Evolutionary conservation across 2,329 filamentous ascomycete species (phyloP).

Genomic region (Bipolaris gigantea): DNA sequence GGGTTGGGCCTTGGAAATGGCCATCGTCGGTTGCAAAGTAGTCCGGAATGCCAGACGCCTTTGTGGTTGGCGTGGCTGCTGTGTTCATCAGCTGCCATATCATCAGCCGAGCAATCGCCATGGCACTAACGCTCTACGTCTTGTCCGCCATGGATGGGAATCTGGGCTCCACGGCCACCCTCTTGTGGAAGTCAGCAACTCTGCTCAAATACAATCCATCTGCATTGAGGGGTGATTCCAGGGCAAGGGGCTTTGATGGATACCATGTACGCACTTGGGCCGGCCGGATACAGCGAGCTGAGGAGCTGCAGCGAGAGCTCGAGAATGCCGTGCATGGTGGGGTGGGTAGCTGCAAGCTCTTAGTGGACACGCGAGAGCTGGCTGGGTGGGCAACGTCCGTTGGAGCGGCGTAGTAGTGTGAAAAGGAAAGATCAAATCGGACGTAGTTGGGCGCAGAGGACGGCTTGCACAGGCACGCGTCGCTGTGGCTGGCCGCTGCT

Average conservation of each 20-base stretch:
- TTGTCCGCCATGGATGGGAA: slow-evolving; percentile 18
- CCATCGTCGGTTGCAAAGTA: slow-evolving; percentile 40
- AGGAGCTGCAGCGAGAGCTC: slow-evolving; percentile 32
- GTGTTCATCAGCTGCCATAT: slow-evolving; percentile 7
- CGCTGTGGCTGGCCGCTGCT: not conserved
- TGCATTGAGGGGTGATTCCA: not conserved
- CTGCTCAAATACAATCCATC: not conserved
- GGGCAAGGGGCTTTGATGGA: not conserved
- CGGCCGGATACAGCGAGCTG: slow-evolving; percentile 20
- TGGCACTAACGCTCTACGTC: slow-evolving; percentile 28
- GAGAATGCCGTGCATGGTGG: slow-evolving; percentile 29
- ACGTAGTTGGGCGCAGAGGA: not conserved
- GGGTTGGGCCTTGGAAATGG: slow-evolving; percentile 59
- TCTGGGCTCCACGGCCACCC: slow-evolving; percentile 14
- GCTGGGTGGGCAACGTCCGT: too few species aligned
- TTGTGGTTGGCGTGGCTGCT: slow-evolving; percentile 25
- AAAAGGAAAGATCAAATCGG: too few species aligned
- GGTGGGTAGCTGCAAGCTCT: slow-evolving; percentile 11
- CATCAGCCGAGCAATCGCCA: not conserved
- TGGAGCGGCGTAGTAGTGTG: not conserved
- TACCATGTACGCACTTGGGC: slow-evolving; percentile 18
- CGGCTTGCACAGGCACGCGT: not conserved
- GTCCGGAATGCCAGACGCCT: slow-evolving; percentile 31
- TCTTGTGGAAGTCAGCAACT: slow-evolving; percentile 9
- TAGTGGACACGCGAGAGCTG: not conserved